Evolutionary conservation across 2,329 filamentous ascomycete species (phyloP).

Genomic region (Colletotrichum coccodes): DNA sequence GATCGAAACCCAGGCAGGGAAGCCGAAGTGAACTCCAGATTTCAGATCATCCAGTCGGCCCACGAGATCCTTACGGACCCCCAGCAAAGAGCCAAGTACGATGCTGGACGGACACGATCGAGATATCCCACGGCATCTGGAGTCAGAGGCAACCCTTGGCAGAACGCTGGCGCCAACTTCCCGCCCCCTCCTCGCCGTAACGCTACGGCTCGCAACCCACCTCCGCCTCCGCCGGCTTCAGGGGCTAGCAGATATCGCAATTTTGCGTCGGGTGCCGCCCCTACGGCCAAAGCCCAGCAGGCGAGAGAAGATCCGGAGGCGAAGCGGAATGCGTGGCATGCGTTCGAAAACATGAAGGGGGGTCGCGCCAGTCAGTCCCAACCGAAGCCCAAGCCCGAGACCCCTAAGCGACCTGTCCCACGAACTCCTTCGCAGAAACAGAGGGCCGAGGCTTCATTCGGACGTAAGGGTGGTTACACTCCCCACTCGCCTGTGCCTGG

Average conservation of each 20-base stretch:
- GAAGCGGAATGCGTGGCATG: constrained; percentile 52
- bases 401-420: constrained; percentile 51
- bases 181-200: constrained; percentile 60
- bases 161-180: constrained; percentile 58
- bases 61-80: constrained; percentile 76
- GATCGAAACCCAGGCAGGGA: constrained; percentile 89
- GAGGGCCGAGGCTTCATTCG: constrained; percentile 66
- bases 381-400: constrained; percentile 38
- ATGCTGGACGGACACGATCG: constrained; percentile 54
- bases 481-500: constrained; percentile 58
- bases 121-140: constrained; percentile 61
- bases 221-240: constrained; percentile 39
- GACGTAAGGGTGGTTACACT: constrained; percentile 60
- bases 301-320: constrained; percentile 44
- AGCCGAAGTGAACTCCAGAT: constrained; percentile 81
- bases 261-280: constrained; percentile 52
- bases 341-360: constrained; percentile 55
- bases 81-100: constrained; percentile 62
- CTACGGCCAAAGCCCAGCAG: constrained; percentile 52
- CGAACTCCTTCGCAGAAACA: constrained; percentile 63
- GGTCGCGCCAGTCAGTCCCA: constrained; percentile 45
- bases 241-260: constrained; percentile 58
- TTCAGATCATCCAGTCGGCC: constrained; percentile 87
- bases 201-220: constrained; percentile 39
- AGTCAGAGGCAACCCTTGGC: constrained; percentile 67